Evolutionary conservation across 257 asterid genomes (phyloP), one percentile per base, ranked within the genome.

Genomic region (Solanum neorickii): DNA sequence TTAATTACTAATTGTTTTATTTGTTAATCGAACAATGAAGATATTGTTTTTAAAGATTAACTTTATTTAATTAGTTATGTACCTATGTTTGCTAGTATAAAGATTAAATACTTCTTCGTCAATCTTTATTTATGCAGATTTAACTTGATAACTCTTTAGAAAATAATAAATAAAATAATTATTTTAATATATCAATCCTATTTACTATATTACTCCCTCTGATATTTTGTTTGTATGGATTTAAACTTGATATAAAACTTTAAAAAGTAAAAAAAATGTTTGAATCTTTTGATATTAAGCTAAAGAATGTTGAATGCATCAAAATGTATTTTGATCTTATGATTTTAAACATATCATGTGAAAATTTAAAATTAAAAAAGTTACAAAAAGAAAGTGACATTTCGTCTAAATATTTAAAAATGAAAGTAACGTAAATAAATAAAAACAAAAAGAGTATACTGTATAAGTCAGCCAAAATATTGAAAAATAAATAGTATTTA

Each of bases 301-400:
- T 65, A n/a, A 65, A 65, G 33, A 12, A 65, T 65, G 16, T 65
- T 25, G 9, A 12, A 65, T 65, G 9, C 3, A 25, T 8, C 6
- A 65, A 65, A 65, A 25, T 11, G 0, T 5, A 11, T 12, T 65
- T 65, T 65, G 12, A 12, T n/a, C 9, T 65, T 65, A 3, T 5
- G 3, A 0, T n/a, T 5, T n/a, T 62, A n/a, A 65, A 65, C 0
- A n/a, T n/a, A 16, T 0, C 0, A 65, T n/a, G 4, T 0, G 2
- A 0, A 65, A 65, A 65, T 5, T n/a, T 62, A 20, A 1, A 59
- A 59, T 59, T 8, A 20, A 59, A 20, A 20, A 8, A 20, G 0
- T 8, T 59, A 4, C 25, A 1, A 49, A 49, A 47, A 47, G 5
- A 49, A 15, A 49, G 2, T 20, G 20, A 0, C 20, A 6, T 56